These are phyloP conservation scores for Henckelia pumila DNA, from an alignment of 257 asterid species.

Conservation along the genomic window DNA sequence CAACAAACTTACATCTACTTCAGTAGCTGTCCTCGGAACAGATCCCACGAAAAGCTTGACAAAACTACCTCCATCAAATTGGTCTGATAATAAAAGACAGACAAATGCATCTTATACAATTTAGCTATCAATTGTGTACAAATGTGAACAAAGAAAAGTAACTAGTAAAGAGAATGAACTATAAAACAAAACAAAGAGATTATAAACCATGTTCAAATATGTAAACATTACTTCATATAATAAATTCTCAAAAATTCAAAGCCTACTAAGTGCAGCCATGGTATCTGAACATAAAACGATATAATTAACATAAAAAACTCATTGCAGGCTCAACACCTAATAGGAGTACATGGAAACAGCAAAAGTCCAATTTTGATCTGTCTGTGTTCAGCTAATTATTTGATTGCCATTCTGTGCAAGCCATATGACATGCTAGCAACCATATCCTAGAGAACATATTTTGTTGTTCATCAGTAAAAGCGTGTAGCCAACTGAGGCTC, in stretches of 20 bases:
- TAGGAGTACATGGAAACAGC: background rate
- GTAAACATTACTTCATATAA: background rate
- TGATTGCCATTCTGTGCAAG: background rate
- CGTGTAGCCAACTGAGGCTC: background rate
- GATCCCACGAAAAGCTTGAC: constrained; percentile 94
- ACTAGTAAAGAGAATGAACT: constrained; percentile 4
- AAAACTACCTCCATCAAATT: constrained; percentile 53
- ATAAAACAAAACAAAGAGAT: background rate
- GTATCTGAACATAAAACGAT: background rate
- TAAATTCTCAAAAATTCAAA: background rate
- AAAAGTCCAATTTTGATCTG: constrained; percentile 1
- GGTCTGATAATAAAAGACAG: constrained; percentile 38
- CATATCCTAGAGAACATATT: background rate
- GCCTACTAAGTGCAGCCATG: background rate
- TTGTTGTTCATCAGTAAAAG: background rate
- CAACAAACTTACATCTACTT: constrained; percentile 70
- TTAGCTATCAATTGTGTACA: background rate
- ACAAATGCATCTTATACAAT: constrained; percentile 14
- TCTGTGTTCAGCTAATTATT: background rate
- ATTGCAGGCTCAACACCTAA: background rate
- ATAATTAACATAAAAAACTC: constrained; percentile 6
- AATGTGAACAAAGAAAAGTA: constrained; percentile 5
- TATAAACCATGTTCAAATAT: background rate
- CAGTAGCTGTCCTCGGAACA: constrained; percentile 83
- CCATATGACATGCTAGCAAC: background rate